Base-by-base conservation (phyloP, 306 rosid species). In the Albizia julibrissin region DNA sequence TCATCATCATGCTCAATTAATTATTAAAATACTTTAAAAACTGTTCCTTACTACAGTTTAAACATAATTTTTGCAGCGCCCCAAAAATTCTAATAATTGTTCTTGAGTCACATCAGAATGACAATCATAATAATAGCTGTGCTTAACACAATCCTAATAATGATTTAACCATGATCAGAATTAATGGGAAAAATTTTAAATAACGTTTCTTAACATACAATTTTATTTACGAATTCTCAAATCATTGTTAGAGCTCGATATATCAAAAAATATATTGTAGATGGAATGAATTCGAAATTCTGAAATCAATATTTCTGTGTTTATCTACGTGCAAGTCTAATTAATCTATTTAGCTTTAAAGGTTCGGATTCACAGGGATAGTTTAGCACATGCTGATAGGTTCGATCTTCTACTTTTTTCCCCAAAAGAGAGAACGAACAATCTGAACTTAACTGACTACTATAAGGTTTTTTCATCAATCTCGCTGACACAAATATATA, bases 321-420 rank as follows among this genome's bases (percentile, higher is more conserved):
- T 62, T 44, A n/a, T 46, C 18, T 52, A 58, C n/a, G n/a, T n/a
- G n/a, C n/a, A n/a, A n/a, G n/a, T n/a, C n/a, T n/a, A n/a, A n/a
- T n/a, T n/a, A n/a, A n/a, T n/a, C n/a, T n/a, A n/a, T n/a, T n/a
- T n/a, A n/a, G n/a, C n/a, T n/a, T n/a, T 27, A 27, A 52, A 22
- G 85, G 76, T 80, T 66, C 84, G 74, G 74, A 56, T 64, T 77
- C 85, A 78, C n/a, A 64, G 2, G 10, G 19, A 29, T 29, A 29
- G n/a, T 64, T 34, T 66, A 31, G 21, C 69, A 64, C 69, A 64
- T 64, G 69, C 40, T 29, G 40, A 64, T n/a, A n/a, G 42, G 69
- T 29, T 64, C 69, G n/a, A 14, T 14, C 10, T 14, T 29, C 9
- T 29, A 62, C 37, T 62, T 27, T 13, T 12, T 12, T 13, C 69